Percentiles rank a stretch among this genome's conserved stretches.
Conservation (phyloP, 177 flowering plant species). For the Telopea speciosissima region DNA sequence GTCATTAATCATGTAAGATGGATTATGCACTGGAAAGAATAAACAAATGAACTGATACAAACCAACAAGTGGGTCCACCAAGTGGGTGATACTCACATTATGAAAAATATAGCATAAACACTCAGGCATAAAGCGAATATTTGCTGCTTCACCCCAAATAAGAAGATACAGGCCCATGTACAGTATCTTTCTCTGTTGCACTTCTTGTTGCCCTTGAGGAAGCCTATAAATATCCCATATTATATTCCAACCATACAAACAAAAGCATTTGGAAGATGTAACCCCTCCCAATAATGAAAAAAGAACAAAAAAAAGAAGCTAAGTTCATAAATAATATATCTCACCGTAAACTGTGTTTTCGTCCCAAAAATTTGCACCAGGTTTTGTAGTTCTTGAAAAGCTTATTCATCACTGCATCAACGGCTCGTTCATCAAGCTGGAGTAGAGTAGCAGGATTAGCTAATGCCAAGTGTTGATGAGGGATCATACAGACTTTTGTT, state of each 20-base stretch:
- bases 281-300: too few species aligned
- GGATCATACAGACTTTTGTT: not conserved
- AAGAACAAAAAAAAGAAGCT: not conserved
- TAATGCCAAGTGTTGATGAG: not conserved
- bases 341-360: constrained; percentile 92
- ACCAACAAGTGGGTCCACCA: not conserved
- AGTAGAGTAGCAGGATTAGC: constrained; percentile 5
- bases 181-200: constrained; percentile 86
- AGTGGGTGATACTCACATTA: constrained; percentile 52
- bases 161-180: constrained; percentile 98
- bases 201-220: constrained; percentile 80
- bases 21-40: not conserved
- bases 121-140: constrained; percentile 98
- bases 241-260: constrained; percentile 1
- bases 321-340: constrained; percentile 6
- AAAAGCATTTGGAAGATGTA: not conserved
- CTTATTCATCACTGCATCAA: constrained; percentile 83
- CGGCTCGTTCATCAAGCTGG: constrained; percentile 96
- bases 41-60: not conserved
- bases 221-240: constrained; percentile 39
- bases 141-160: constrained; percentile 99
- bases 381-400: constrained; percentile 91
- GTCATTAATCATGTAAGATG: not conserved
- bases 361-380: constrained; percentile 96
- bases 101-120: constrained; percentile 96